These are phyloP conservation scores for Kandelia obovata DNA, from an alignment of 345 rosid species.

Conservation along the genomic window DNA sequence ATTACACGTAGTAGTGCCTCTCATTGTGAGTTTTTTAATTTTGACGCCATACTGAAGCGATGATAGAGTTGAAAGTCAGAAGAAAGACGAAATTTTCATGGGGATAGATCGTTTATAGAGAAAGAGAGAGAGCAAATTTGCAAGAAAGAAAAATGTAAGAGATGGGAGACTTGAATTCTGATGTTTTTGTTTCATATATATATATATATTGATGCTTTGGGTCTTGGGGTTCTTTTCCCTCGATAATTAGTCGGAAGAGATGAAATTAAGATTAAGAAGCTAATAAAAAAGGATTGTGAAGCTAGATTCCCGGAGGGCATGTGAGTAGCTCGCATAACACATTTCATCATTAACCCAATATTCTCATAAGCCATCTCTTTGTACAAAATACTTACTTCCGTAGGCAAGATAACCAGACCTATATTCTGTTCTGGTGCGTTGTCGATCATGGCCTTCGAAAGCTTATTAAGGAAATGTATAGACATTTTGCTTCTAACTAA, in stretches of 20 bases:
- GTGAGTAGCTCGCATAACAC: background rate
- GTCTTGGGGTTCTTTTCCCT: background rate
- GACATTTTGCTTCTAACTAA: background rate
- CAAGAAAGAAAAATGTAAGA: background rate
- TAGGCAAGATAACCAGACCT: no score
- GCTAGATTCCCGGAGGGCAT: slow-evolving; percentile 5
- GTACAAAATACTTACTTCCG: no score
- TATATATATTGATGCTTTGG: no score
- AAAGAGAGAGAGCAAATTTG: background rate
- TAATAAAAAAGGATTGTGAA: background rate
- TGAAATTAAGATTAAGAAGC: background rate
- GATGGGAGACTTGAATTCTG: background rate
- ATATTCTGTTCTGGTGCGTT: no score
- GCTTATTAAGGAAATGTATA: no score
- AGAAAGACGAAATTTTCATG: background rate
- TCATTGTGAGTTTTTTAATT: slow-evolving; percentile 5
- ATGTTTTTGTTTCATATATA: background rate
- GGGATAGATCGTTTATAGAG: background rate
- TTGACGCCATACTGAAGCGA: slow-evolving; percentile 20
- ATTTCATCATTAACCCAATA: no score
- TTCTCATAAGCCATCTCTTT: no score
- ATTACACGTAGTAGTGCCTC: background rate
- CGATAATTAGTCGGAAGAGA: background rate
- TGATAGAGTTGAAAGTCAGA: slow-evolving; percentile 16
- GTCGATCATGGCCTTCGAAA: no score